These are phyloP conservation scores for Lumnitzera littorea DNA, from an alignment of 345 rosid species.

Conservation along the genomic window DNA sequence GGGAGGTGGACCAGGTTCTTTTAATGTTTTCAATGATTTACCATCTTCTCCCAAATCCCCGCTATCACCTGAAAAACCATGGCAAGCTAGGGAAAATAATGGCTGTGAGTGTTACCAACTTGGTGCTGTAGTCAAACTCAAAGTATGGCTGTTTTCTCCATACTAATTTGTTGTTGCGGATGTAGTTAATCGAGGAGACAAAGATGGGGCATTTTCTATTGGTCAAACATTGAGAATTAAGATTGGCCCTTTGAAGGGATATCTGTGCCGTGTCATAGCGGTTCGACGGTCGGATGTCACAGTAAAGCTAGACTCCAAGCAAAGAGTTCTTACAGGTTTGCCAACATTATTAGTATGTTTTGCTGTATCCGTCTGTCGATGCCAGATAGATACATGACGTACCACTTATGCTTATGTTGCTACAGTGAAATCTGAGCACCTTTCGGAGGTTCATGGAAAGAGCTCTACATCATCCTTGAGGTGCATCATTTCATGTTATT, in stretches of 20 bases:
- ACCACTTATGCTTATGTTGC: slow-evolving; percentile 13
- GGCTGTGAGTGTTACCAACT: neutral
- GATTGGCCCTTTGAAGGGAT: slow-evolving; percentile 91
- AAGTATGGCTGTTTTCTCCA: slow-evolving; percentile 26
- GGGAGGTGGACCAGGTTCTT: slow-evolving; percentile 48
- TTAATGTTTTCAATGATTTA: slow-evolving; percentile 44
- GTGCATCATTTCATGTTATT: slow-evolving; percentile 19
- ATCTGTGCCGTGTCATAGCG: slow-evolving; percentile 82
- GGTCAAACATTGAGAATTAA: slow-evolving; percentile 92
- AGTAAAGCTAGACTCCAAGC: slow-evolving; percentile 90
- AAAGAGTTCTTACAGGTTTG: slow-evolving; percentile 73
- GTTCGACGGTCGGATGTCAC: slow-evolving; percentile 72
- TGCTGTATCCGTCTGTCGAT: too few relatives aligned
- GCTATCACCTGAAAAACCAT: slow-evolving; percentile 45
- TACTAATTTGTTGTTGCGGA: slow-evolving; percentile 14
- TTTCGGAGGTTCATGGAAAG: slow-evolving; percentile 77
- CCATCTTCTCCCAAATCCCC: slow-evolving; percentile 85
- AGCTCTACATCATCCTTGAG: slow-evolving; percentile 37
- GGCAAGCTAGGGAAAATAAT: slow-evolving; percentile 46
- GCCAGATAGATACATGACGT: slow-evolving; percentile 1
- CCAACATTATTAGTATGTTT: neutral
- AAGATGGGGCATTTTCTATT: slow-evolving; percentile 56
- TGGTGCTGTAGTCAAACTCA: slow-evolving; percentile 25
- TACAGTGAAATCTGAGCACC: slow-evolving; percentile 86
- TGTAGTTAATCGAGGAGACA: slow-evolving; percentile 71